These are phyloP conservation scores for Populus ilicifolia DNA, from an alignment of 345 rosid genomes.

Conservation along the genomic window DNA sequence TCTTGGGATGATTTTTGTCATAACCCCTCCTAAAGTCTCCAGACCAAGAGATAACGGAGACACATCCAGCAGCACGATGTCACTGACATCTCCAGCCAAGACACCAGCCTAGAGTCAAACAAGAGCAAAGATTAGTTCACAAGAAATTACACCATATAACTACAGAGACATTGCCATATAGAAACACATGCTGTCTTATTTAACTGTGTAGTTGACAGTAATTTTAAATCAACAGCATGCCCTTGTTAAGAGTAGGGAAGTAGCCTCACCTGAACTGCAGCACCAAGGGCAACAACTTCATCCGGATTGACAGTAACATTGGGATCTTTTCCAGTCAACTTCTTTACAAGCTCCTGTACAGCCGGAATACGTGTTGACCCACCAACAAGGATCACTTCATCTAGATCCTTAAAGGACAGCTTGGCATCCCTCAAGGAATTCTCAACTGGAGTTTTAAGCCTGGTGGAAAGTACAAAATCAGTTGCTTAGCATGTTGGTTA, in stretches of 20 bases:
- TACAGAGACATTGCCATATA: background rate
- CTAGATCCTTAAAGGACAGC: conserved; percentile 74
- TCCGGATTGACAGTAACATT: conserved; percentile 97
- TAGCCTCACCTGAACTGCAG: conserved; percentile 85
- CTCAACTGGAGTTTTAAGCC: conserved; percentile 86
- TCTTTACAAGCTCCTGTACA: conserved; percentile 87
- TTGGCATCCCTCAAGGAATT: conserved; percentile 86
- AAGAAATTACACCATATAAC: background rate
- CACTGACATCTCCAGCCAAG: conserved; percentile 90
- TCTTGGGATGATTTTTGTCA: conserved; percentile 95
- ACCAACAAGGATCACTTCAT: conserved; percentile 96
- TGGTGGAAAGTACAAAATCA: conserved; percentile 11
- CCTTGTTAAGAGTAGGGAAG: background rate
- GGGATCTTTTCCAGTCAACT: conserved; percentile 88
- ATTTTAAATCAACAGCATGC: background rate
- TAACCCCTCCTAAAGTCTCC: conserved; percentile 96
- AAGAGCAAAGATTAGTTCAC: background rate
- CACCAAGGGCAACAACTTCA: conserved; percentile 97
- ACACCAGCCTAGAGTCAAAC: conserved; percentile 71
- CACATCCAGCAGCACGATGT: conserved; percentile 87
- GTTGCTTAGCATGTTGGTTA: background rate
- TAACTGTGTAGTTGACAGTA: background rate
- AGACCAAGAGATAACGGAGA: conserved; percentile 83
- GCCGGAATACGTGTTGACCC: conserved; percentile 99
- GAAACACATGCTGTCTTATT: background rate